Percentiles rank a stretch among this genome's conserved stretches.
phyloP scores from a whole-genome alignment of 1,139 yeast species.

The Tardiomyces digboiensis region DNA sequence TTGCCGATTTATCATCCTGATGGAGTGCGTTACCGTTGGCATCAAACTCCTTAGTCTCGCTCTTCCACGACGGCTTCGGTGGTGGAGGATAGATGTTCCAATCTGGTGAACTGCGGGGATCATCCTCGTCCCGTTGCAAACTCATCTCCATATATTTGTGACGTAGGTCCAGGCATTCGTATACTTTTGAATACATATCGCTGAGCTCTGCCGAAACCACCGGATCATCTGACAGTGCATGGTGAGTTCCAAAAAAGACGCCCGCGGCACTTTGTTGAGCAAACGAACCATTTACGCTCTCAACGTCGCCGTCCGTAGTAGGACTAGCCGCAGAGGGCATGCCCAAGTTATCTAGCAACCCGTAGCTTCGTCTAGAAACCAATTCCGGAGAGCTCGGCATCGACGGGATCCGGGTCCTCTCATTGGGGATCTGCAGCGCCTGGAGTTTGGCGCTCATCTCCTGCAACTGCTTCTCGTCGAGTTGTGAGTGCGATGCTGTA shows the following conservation, averaged over 20 bases:
- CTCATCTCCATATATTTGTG: conserved; percentile 67
- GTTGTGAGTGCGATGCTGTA: conserved; percentile 39
- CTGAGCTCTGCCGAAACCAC: conserved; percentile 60
- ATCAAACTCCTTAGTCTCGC: conserved; percentile 48
- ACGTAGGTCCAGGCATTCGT: conserved; percentile 64
- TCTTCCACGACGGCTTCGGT: conserved; percentile 86
- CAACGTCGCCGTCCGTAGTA: background rate
- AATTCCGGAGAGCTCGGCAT: background rate
- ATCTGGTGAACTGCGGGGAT: conserved; percentile 64
- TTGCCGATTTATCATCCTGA: conserved; percentile 6
- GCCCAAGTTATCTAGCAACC: background rate
- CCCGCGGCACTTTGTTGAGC: conserved; percentile 18
- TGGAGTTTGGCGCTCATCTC: conserved; percentile 64
- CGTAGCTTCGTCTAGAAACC: background rate
- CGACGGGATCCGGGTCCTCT: conserved; percentile 2
- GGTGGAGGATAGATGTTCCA: conserved; percentile 93
- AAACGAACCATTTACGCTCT: conserved; percentile 5
- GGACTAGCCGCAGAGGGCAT: background rate
- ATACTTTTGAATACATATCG: conserved; percentile 60
- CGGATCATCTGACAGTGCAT: conserved; percentile 38
- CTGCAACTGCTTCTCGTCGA: conserved; percentile 56
- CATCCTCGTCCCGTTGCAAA: conserved; percentile 60
- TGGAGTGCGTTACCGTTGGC: conserved; percentile 12
- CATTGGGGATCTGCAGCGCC: conserved; percentile 34
- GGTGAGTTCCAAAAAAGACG: conserved; percentile 16